A percentile compares a stretch with the other conserved stretches of the same genome.
These are phyloP conservation scores for Didymella segeticola DNA, from an alignment of 2,329 filamentous ascomycete species.

Conservation along the genomic window DNA sequence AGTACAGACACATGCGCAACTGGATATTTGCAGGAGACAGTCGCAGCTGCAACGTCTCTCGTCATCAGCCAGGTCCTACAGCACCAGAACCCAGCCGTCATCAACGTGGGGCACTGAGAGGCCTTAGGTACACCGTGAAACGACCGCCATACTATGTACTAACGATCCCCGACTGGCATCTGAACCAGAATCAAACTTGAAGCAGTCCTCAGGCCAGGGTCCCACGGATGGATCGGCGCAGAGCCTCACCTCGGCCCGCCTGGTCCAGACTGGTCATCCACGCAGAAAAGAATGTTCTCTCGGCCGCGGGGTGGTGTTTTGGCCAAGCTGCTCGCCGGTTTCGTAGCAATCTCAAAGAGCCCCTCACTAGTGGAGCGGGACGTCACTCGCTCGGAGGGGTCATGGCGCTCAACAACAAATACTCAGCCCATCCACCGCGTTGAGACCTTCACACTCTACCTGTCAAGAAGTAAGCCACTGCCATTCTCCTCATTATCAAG, in stretches of 20 bases:
- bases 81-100: too few species aligned
- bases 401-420: conserved; percentile 22
- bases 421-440: conserved; percentile 23
- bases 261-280: conserved; percentile 7
- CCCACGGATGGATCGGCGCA: neutral
- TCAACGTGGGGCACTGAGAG: too few species aligned
- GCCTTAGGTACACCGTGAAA: too few species aligned
- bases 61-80: too few species aligned
- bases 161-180: too few species aligned
- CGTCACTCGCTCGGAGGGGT: conserved; percentile 17
- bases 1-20: too few species aligned
- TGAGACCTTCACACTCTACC: conserved; percentile 10
- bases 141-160: too few species aligned
- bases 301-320: conserved; percentile 21
- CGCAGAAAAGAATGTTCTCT: conserved; percentile 11
- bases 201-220: neutral
- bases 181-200: too few species aligned
- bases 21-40: too few species aligned
- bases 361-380: conserved; percentile 13
- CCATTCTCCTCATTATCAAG: neutral
- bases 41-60: too few species aligned
- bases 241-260: conserved; percentile 8
- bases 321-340: conserved; percentile 18
- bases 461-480: conserved; percentile 7
- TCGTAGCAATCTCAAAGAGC: conserved; percentile 15